Evolutionary conservation across 2,329 filamentous ascomycete species (phyloP), one percentile per base, ranked within the genome.

Genomic region (Fusarium xylarioides): DNA sequence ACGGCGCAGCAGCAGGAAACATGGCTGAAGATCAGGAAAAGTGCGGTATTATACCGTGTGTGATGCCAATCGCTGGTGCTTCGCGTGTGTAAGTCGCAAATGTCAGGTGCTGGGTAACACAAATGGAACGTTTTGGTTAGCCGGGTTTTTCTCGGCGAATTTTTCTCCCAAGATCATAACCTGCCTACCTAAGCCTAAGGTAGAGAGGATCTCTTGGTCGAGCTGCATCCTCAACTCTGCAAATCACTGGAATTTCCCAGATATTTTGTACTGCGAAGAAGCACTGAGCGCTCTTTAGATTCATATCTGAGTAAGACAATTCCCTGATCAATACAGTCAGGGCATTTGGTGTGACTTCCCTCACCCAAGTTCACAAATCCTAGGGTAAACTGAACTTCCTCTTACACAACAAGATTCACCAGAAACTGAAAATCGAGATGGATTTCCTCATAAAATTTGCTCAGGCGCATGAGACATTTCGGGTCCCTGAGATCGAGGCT

Each of bases 401-500:
- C 52, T 46, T 32, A 44, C 47, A 35, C 40, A 62, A 58, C 52
- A 35, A 55, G 35, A 35, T 28, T 47, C 28, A 16, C 18, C 38
- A 59, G 42, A 46, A 26, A 37, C 26, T 28, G 32, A 66, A n/a
- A 47, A 54, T 63, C 57, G 68, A 60, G 38, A 91, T 91, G 90
- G 90, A 97, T 70, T 98, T 93, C 79, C 88, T 99, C 68, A 91
- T 99, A 73, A 93, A 95, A 77, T 95, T 98, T 80, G 92, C 92
- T 49, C 96, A 98, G 82, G 87, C 89, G 66, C 95, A 98, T 81
- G 94, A 98, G 84, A 92, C 90, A n/a, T 99, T 99, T 80, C 92
- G 95, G 43, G 86, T 91, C 63, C 90, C 95, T 7, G 96, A 99
- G 82, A 88, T 97, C 19, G 85, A 95, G 78, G 91, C 96, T 30